Percentiles rank a stretch among this genome's conserved stretches.
These are phyloP conservation scores for Termitomyces sp. DNA, from an alignment of 768 basidiomycete species.

Conservation along the genomic window DNA sequence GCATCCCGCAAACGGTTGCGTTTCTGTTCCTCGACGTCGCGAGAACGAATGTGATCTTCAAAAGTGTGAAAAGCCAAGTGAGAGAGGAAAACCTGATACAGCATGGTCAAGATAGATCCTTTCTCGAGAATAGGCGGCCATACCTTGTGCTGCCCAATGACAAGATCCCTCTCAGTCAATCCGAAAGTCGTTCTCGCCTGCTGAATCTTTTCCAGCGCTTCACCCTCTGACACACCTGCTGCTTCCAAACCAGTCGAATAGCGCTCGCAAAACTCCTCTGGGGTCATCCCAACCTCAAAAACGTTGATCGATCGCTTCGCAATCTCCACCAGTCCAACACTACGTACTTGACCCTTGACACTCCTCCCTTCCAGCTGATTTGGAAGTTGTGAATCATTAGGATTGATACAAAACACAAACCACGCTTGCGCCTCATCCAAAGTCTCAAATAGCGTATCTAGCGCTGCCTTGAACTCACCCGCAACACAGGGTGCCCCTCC, in stretches of 20 bases:
- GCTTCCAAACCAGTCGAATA: slow-evolving; percentile 65
- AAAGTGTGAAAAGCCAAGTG: slow-evolving; percentile 82
- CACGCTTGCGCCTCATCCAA: slow-evolving; percentile 86
- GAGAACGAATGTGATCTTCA: slow-evolving; percentile 80
- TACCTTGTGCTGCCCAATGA: slow-evolving; percentile 82
- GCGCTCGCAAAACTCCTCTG: slow-evolving; percentile 79
- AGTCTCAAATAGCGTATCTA: slow-evolving; percentile 83
- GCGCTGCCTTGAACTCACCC: slow-evolving; percentile 80
- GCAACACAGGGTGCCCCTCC: slow-evolving; percentile 66
- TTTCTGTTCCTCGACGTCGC: slow-evolving; percentile 84
- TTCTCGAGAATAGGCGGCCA: slow-evolving; percentile 11
- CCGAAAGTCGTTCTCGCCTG: slow-evolving; percentile 51
- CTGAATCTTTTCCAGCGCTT: slow-evolving; percentile 52
- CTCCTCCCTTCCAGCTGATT: slow-evolving; percentile 90
- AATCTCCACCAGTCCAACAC: slow-evolving; percentile 74
- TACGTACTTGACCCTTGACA: slow-evolving; percentile 88
- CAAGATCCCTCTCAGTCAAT: slow-evolving; percentile 65
- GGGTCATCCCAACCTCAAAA: slow-evolving; percentile 83
- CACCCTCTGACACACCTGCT: slow-evolving; percentile 54
- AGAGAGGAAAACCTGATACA: slow-evolving; percentile 75
- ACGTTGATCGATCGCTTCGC: slow-evolving; percentile 57
- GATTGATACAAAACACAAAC: slow-evolving; percentile 90
- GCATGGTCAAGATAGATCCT: neutral
- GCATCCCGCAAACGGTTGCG: slow-evolving; percentile 72
- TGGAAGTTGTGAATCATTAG: slow-evolving; percentile 92